Evolutionary conservation across 192 early-diverging fungal species (phyloP), one percentile per base, ranked within the genome.

Genomic region (Coemansia sp.): DNA sequence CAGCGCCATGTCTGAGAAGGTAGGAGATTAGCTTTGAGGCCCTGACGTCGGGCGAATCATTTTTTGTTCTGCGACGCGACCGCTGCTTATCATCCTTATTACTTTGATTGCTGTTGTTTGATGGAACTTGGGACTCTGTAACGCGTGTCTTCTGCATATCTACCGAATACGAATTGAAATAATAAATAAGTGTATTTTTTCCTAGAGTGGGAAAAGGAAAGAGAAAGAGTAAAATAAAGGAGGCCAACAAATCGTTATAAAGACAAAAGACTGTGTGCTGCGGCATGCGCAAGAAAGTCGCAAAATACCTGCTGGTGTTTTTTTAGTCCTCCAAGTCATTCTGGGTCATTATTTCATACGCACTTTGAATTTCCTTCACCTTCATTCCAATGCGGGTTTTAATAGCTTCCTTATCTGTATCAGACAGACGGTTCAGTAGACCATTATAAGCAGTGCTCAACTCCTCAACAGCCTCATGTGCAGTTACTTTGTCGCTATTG

Each of bases 1-100:
- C 81, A 7, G 94, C 94, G 23, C 88, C 89, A 64, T 97, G 95
- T 25, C 94, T 88, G 25, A 97, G 86, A 6, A 96, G 46, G 80
- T 91, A 93, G 0, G 92, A 89, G 10, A 97, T 73, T 4, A 85
- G 66, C 71, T 96, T 96, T 31, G 92, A 94, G 14, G 90, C 63
- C 59, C 71, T 77, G 24, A 87, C 77, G 7, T 83, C 81, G 20
- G 76, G 76, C 8, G 72, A 62, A 51, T 78, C 81, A 29, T 69
- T 51, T 21, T 36, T 52, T 54, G 36, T 32, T 8, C 62, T 25
- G 52, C 61, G 46, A 22, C 51, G 20, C 22, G 24, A 30, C 30
- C 27, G 39, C 42, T 17, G 17, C 42, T 25, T 61, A 42, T 46
- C 39, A 14, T 46, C 39, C 11, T 46, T 46, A 46, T 46, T 46